A percentile compares a stretch with the other conserved stretches of the same genome.
Conservation (phyloP, 495 filamentous ascomycete genomes). For the Endocarpon pusillum region DNA sequence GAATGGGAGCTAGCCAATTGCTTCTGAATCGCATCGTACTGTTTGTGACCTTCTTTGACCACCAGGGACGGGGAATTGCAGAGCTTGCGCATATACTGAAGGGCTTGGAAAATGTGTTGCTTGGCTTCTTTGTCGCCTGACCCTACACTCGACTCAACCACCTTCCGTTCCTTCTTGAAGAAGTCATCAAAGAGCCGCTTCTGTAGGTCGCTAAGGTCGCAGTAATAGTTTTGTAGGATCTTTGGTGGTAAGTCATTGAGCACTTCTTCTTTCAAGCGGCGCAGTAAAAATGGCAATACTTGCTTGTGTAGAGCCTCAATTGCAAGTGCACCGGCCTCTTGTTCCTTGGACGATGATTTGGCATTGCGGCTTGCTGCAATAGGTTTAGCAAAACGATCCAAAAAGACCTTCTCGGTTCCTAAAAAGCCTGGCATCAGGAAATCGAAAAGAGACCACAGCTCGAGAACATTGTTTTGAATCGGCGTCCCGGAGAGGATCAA, state of each 20-base stretch:
- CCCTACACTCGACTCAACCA: slow-evolving; percentile 59
- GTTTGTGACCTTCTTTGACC: slow-evolving; percentile 81
- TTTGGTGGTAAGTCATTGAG: slow-evolving; percentile 92
- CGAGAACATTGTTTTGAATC: slow-evolving; percentile 94
- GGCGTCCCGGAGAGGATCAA: slow-evolving; percentile 93
- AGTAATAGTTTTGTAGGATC: slow-evolving; percentile 99
- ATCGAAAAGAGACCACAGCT: slow-evolving; percentile 98
- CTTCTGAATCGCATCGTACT: slow-evolving; percentile 69
- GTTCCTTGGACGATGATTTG: slow-evolving; percentile 95
- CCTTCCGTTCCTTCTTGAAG: slow-evolving; percentile 75
- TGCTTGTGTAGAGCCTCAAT: slow-evolving; percentile 97
- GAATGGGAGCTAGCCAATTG: slow-evolving; percentile 52
- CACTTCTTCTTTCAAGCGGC: slow-evolving; percentile 94
- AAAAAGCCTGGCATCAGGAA: slow-evolving; percentile 98
- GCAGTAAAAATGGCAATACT: slow-evolving; percentile 88
- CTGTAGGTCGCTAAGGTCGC: slow-evolving; percentile 90
- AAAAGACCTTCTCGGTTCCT: slow-evolving; percentile 95
- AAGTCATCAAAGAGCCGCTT: slow-evolving; percentile 93
- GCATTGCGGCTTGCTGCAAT: slow-evolving; percentile 87
- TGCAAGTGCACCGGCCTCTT: slow-evolving; percentile 88
- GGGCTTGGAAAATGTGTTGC: slow-evolving; percentile 95
- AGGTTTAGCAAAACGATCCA: slow-evolving; percentile 92
- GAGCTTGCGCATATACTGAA: slow-evolving; percentile 98
- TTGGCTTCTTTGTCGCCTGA: slow-evolving; percentile 75
- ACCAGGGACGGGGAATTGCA: slow-evolving; percentile 95